phyloP scores from a whole-genome alignment of 345 rosid genomes.

The Pistacia integerrima region DNA sequence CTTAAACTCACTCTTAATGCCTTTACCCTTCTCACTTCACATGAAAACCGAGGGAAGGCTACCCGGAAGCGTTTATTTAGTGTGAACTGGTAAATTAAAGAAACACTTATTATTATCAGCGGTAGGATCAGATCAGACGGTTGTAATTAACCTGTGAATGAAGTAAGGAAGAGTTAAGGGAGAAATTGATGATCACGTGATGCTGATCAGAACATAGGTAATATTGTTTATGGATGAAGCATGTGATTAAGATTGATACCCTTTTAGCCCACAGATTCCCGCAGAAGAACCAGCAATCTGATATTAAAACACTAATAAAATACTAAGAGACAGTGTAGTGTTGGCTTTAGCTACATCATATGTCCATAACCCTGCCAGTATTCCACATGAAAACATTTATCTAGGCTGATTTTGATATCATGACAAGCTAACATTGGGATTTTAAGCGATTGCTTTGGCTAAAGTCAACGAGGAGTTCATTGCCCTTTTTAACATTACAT shows the following conservation, averaged over 20 bases:
- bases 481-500: too few species aligned
- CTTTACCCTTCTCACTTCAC: not conserved
- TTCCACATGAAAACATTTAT: not conserved
- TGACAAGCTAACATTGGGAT: not conserved
- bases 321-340: not conserved
- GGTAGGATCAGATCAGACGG: not conserved
- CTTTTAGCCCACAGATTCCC: slow-evolving; percentile 17
- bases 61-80: not conserved
- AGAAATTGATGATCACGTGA: not conserved
- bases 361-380: too few species aligned
- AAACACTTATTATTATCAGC: not conserved
- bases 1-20: not conserved
- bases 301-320: not conserved
- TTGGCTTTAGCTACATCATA: not conserved
- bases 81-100: not conserved
- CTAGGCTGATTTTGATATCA: not conserved
- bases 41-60: not conserved
- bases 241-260: slow-evolving; percentile 18
- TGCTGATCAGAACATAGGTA: not conserved
- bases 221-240: not conserved
- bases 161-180: not conserved
- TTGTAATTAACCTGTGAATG: not conserved
- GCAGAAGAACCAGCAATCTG: not conserved
- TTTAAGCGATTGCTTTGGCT: not conserved
- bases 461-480: not conserved